Evolutionary conservation across 2,329 filamentous ascomycete genomes (phyloP), one percentile per base, ranked within the genome.

Genomic region (Fusarium armeniacum): DNA sequence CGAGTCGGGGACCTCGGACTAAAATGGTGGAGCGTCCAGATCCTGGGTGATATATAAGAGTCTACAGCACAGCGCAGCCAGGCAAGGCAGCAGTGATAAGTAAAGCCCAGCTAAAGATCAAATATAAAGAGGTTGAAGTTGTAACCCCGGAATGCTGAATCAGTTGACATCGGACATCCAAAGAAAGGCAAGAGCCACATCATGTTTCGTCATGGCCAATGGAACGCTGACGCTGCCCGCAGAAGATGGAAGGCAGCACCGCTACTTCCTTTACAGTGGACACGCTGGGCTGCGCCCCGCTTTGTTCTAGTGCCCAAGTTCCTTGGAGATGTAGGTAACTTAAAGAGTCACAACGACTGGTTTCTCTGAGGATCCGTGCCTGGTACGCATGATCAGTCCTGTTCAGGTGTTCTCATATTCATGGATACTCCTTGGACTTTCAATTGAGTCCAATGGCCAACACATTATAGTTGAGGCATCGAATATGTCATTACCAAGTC

Each of bases 191-290:
- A 60, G 65, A 65, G 65, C 65, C 65, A 65, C 62, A 47, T 58
- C 45, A 65, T 59, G 73, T 75, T 75, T 75, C 73, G 73, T 75
- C 73, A 75, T 75, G 71, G 62, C 61, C 64, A 65, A 68, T 63
- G 47, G 49, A 46, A 55, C 59, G 73, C 70, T 73, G 65, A 73
- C 73, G 66, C 66, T 64, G 68, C 64, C 70, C 43, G 33, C 45
- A 62, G 70, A 74, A 69, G 62, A 66, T 44, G 60, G 59, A 63
- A 63, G 73, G 70, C 69, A 72, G 65, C 67, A 71, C 65, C 61
- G 65, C 59, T 67, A 52, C 61, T 71, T 65, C 49, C 49, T 26
- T n/a, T 51, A 60, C 68, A 65, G 62, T 65, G 62, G 57, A 64
- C 54, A 55, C 63, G 65, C 66, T 59, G 53, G 62, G 62, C 32